Percentiles rank a stretch among this genome's conserved stretches.
Evolutionary conservation across 2,329 filamentous ascomycete species (phyloP).

Genomic region (Alternaria gaisen): DNA sequence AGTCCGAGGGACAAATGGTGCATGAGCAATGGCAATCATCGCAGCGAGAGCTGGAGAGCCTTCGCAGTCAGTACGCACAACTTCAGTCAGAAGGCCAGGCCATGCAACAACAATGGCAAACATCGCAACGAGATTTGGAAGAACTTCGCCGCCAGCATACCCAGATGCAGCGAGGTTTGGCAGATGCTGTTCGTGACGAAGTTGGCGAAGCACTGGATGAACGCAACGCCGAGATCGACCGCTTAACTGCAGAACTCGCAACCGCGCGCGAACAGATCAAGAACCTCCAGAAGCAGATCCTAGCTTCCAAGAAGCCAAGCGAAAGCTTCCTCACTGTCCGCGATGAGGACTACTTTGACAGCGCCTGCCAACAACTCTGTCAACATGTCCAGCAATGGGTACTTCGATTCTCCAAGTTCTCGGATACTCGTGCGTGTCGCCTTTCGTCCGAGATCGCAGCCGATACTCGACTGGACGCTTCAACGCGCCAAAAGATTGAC

Average conservation of each 20-base stretch:
- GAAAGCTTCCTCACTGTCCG: conserved; percentile 81
- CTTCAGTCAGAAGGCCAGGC: conserved; percentile 72
- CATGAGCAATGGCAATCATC: conserved; percentile 5
- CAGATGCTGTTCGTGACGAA: conserved; percentile 68
- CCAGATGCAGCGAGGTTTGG: conserved; percentile 69
- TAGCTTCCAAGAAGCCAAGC: conserved; percentile 63
- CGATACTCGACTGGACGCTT: conserved; percentile 45
- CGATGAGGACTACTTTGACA: conserved; percentile 96
- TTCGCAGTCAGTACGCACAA: conserved; percentile 64
- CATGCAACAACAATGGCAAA: conserved; percentile 63
- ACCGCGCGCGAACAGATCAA: conserved; percentile 71
- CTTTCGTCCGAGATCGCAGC: conserved; percentile 84
- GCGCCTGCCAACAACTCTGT: conserved; percentile 91
- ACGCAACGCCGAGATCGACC: conserved; percentile 84
- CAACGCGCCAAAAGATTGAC: conserved; percentile 77
- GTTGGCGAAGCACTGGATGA: conserved; percentile 73
- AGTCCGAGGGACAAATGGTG: conserved; percentile 44
- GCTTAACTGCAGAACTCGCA: conserved; percentile 79
- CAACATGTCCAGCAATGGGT: conserved; percentile 98
- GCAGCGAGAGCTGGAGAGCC: conserved; percentile 1
- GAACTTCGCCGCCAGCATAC: conserved; percentile 70
- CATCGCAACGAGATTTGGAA: conserved; percentile 73
- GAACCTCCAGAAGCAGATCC: conserved; percentile 67
- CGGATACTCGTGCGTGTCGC: conserved; percentile 87
- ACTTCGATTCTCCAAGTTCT: conserved; percentile 96